These are phyloP conservation scores for Boehmeria nivea DNA, from an alignment of 306 rosid genomes.

Conservation along the genomic window DNA sequence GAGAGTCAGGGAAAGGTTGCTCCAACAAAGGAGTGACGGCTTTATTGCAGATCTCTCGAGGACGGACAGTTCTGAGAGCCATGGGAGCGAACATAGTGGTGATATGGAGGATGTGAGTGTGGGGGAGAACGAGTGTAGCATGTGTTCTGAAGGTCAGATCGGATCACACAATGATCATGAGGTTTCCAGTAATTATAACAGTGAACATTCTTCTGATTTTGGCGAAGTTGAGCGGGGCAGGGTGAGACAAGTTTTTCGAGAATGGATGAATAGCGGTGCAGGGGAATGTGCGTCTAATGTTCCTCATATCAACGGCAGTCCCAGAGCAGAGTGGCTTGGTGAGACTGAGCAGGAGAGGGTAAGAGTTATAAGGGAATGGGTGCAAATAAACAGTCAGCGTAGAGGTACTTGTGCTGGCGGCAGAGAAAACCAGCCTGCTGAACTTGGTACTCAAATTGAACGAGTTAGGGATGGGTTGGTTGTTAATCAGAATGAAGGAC, in stretches of 20 bases:
- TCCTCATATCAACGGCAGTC: constrained; percentile 40
- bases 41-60: constrained; percentile 34
- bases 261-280: constrained; percentile 74
- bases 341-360: constrained; percentile 93
- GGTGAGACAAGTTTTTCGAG: constrained; percentile 85
- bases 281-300: constrained; percentile 42
- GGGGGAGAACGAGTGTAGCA: constrained; percentile 59
- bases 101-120: constrained; percentile 40
- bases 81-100: constrained; percentile 30
- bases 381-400: constrained; percentile 66
- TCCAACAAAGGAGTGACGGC: constrained; percentile 48
- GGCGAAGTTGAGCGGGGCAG: constrained; percentile 85
- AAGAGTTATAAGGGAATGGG: constrained; percentile 81
- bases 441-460: constrained; percentile 46
- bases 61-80: constrained; percentile 29
- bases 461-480: constrained; percentile 53
- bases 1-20: constrained; percentile 49
- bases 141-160: constrained; percentile 65
- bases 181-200: constrained; percentile 42
- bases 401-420: constrained; percentile 45
- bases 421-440: constrained; percentile 64
- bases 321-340: constrained; percentile 68
- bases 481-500: constrained; percentile 62
- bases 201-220: constrained; percentile 59
- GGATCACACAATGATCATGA: constrained; percentile 62